Conservation (phyloP, 495 filamentous ascomycete species). For the Aspergillus panamensis region DNA sequence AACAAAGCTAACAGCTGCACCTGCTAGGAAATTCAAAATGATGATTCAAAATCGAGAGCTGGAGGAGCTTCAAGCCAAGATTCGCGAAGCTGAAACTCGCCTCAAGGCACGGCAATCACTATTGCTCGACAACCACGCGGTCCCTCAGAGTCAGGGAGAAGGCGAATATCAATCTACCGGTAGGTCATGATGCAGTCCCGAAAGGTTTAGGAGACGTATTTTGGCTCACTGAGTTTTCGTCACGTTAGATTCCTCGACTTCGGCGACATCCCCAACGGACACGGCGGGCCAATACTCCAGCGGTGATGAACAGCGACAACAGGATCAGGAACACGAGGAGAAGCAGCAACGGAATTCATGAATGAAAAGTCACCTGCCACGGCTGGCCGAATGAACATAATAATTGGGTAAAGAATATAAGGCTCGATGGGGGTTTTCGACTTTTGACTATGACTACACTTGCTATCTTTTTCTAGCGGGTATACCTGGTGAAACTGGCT, state of each 20-base stretch:
- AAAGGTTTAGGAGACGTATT: not conserved
- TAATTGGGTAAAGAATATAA: slow-evolving; percentile 17
- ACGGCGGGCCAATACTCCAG: slow-evolving; percentile 23
- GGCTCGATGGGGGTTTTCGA: slow-evolving; percentile 14
- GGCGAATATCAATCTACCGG: slow-evolving; percentile 24
- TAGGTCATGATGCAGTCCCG: slow-evolving; percentile 9
- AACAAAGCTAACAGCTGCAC: not conserved
- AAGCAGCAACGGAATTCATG: slow-evolving; percentile 20
- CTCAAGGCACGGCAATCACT: slow-evolving; percentile 53
- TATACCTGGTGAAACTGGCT: slow-evolving; percentile 23
- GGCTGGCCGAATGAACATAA: slow-evolving; percentile 18
- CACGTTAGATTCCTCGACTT: slow-evolving; percentile 16
- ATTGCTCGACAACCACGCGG: slow-evolving; percentile 6
- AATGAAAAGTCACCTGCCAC: slow-evolving; percentile 8
- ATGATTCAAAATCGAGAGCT: slow-evolving; percentile 73
- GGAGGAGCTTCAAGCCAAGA: slow-evolving; percentile 75
- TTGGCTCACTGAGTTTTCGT: slow-evolving; percentile 10
- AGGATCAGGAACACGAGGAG: not conserved
- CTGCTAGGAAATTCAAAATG: slow-evolving; percentile 63
- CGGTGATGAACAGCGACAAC: slow-evolving; percentile 24
- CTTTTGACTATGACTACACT: slow-evolving; percentile 16
- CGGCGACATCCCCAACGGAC: slow-evolving; percentile 25
- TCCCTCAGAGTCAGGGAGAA: slow-evolving; percentile 11
- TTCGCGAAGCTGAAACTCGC: slow-evolving; percentile 80
- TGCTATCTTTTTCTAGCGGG: slow-evolving; percentile 17